Percentiles rank a stretch among this genome's conserved stretches.
Evolutionary conservation across 2,329 filamentous ascomycete genomes (phyloP).

Genomic region (Colletotrichum chlorophyti): DNA sequence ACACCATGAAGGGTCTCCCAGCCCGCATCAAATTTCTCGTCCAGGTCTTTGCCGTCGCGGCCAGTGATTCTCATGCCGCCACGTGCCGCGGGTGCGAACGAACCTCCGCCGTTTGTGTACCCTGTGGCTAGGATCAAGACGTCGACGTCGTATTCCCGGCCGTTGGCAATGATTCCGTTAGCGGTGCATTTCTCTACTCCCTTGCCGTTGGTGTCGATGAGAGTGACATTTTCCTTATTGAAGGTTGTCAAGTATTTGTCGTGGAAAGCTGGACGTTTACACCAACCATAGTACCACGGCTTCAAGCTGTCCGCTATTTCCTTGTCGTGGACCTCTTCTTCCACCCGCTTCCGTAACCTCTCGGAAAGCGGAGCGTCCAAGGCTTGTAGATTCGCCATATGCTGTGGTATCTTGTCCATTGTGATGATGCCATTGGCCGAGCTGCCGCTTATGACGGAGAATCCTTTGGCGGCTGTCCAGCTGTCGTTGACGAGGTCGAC

Average conservation of each 20-base stretch:
- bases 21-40: no score
- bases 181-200: slow-evolving; percentile 54
- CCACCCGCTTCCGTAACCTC: slow-evolving; percentile 50
- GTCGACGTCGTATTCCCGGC: slow-evolving; percentile 54
- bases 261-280: slow-evolving; percentile 68
- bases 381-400: slow-evolving; percentile 50
- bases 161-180: slow-evolving; percentile 49
- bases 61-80: neutral
- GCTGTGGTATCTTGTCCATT: slow-evolving; percentile 39
- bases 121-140: slow-evolving; percentile 44
- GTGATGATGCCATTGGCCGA: slow-evolving; percentile 44
- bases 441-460: slow-evolving; percentile 45
- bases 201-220: slow-evolving; percentile 64
- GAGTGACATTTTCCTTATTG: slow-evolving; percentile 62
- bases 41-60: no score
- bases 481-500: slow-evolving; percentile 54
- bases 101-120: slow-evolving; percentile 46
- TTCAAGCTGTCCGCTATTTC: slow-evolving; percentile 58
- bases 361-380: slow-evolving; percentile 50
- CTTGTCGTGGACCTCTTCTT: slow-evolving; percentile 55
- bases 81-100: neutral
- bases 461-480: slow-evolving; percentile 48
- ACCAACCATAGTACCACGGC: slow-evolving; percentile 66
- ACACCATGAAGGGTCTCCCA: slow-evolving; percentile 62
- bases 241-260: slow-evolving; percentile 64